Base-by-base conservation (phyloP, 1,284 basidiomycete species). In the Pterula multifida region DNA sequence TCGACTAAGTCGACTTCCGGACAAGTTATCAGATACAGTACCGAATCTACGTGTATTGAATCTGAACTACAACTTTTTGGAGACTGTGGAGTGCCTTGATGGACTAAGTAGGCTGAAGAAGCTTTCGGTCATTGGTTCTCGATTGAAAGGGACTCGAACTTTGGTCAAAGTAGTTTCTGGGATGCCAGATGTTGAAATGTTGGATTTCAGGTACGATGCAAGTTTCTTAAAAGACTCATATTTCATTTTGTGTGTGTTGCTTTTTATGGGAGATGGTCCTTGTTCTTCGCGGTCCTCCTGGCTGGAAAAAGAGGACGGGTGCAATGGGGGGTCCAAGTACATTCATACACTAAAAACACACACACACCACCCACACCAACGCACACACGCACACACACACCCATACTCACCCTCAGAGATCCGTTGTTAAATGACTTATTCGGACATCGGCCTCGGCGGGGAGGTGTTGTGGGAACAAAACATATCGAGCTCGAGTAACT, bases 121-220 rank as follows among this genome's bases (percentile, higher is more conserved):
- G 71, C 66, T 96, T 57, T 90, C 81, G 48, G 76, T 90, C 52
- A 86, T 96, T 58, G 93, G 91, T 49, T 86, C 84, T 57, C 75
- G 92, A 56, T 64, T 96, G 59, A 79, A 79, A 63, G 70, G 72
- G 35, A 81, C 80, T 35, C 82, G 81, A 63, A 72, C 76, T 50
- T 69, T 92, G 61, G 76, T 92, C 63, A 73, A 77, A 50, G 71
- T 85, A 36, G 67, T 93, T 54, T 74, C 75, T 55, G 74, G 79
- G 45, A 81, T 93, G 73, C 70, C 72, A 1, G 82, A 85, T 59
- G 71, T 91, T 55, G 90, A 95, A 69, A 81, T 89, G 76, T 64
- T 93, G 32, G 92, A 97, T 68, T 78, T 96, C 65, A 78, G 91
- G 91, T 93, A n/a, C n/a, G n/a, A n/a, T n/a, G n/a, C n/a, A n/a